phyloP scores from a whole-genome alignment of 2,329 filamentous ascomycete genomes.

The Aspergillus fijiensis region DNA sequence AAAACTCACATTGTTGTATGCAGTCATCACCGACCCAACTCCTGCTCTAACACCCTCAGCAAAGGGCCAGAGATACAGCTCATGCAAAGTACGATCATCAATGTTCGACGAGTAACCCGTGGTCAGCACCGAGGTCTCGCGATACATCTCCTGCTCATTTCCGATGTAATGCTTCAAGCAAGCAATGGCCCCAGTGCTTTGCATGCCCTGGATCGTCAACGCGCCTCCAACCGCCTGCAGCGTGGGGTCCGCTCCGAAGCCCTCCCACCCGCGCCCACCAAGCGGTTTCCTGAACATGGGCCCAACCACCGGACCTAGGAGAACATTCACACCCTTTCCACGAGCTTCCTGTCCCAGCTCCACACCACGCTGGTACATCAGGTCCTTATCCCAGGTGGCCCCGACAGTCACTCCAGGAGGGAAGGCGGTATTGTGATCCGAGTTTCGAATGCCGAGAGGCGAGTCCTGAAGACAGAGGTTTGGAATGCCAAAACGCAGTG shows the following conservation, averaged over 20 bases:
- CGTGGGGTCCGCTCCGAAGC: slow-evolving; percentile 68
- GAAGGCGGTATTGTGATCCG: slow-evolving; percentile 74
- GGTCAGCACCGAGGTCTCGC: slow-evolving; percentile 49
- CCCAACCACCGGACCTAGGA: slow-evolving; percentile 69
- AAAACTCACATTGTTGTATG: slow-evolving; percentile 42
- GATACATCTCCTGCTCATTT: slow-evolving; percentile 47
- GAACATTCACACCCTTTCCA: slow-evolving; percentile 71
- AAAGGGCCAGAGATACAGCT: slow-evolving; percentile 51
- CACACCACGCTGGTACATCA: slow-evolving; percentile 67
- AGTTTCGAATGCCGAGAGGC: slow-evolving; percentile 68
- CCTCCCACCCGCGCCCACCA: slow-evolving; percentile 74
- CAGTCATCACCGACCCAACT: slow-evolving; percentile 47
- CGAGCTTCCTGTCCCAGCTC: slow-evolving; percentile 70
- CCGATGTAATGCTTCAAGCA: slow-evolving; percentile 59
- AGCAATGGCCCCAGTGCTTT: slow-evolving; percentile 57
- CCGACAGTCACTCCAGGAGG: slow-evolving; percentile 75
- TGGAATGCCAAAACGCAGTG: slow-evolving; percentile 67
- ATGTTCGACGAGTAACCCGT: slow-evolving; percentile 49
- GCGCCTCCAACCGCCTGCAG: slow-evolving; percentile 57
- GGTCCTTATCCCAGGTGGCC: slow-evolving; percentile 70
- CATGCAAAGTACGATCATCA: slow-evolving; percentile 51
- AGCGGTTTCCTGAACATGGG: slow-evolving; percentile 70
- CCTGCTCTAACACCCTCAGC: slow-evolving; percentile 51
- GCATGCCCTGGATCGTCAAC: slow-evolving; percentile 57
- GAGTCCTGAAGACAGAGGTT: slow-evolving; percentile 71